phyloP scores from a whole-genome alignment of 1,284 basidiomycete genomes.

The Fomitiporia mediterranea region DNA sequence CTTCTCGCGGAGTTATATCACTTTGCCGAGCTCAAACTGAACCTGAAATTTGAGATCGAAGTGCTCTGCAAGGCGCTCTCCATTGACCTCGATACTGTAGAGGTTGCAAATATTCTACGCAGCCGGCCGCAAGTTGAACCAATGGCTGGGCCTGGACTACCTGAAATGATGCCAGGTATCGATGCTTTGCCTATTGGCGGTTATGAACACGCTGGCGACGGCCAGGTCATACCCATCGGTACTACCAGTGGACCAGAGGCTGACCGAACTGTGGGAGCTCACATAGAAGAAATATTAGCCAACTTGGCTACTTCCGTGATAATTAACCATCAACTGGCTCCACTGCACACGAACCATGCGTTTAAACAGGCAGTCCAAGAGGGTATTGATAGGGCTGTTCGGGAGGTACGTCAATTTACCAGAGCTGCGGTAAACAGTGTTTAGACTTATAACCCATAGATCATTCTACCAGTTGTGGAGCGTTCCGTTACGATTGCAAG shows the following conservation, averaged over 20 bases:
- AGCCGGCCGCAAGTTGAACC: constrained; percentile 56
- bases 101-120: constrained; percentile 81
- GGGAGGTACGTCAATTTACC: constrained; percentile 59
- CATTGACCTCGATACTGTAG: constrained; percentile 83
- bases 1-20: constrained; percentile 95
- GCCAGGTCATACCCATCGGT: constrained; percentile 56
- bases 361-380: constrained; percentile 92
- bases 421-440: constrained; percentile 3
- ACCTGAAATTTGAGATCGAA: constrained; percentile 99
- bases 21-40: constrained; percentile 93
- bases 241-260: constrained; percentile 51
- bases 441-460: constrained; percentile 40
- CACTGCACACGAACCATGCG: constrained; percentile 71
- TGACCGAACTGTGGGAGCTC: constrained; percentile 59
- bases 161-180: constrained; percentile 69
- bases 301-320: constrained; percentile 70
- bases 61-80: constrained; percentile 91
- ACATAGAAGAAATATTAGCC: constrained; percentile 78
- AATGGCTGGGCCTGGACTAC: constrained; percentile 51
- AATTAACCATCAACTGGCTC: constrained; percentile 70
- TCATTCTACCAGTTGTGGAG: constrained; percentile 96
- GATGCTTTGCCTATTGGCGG: constrained; percentile 66
- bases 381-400: constrained; percentile 91
- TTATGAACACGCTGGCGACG: constrained; percentile 53
- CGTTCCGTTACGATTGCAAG: constrained; percentile 99